Evolutionary conservation across 2,329 filamentous ascomycete species (phyloP).

Genomic region (Juglanconis sp.): DNA sequence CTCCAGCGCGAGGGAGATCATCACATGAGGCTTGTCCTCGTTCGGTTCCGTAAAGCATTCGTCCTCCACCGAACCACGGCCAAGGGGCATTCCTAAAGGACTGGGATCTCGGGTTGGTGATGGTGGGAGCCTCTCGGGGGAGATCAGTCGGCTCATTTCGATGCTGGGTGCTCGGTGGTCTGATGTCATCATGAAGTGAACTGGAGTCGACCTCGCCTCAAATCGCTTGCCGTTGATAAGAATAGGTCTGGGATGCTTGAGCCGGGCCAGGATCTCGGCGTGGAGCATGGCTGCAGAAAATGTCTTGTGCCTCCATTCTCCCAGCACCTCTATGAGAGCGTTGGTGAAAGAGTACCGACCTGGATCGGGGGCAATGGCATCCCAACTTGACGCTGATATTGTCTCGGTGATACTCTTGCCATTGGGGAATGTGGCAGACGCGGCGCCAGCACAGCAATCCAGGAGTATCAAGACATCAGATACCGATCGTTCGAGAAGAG

Average conservation of each 20-base stretch:
- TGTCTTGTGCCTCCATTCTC: conserved; percentile 52
- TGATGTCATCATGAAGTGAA: conserved; percentile 62
- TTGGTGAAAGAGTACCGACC: conserved; percentile 59
- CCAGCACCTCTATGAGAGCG: conserved; percentile 55
- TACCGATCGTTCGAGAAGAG: conserved; percentile 52
- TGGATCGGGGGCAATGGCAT: conserved; percentile 58
- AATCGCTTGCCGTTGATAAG: conserved; percentile 56
- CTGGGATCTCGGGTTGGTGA: conserved; percentile 32
- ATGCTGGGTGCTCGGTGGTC: conserved; percentile 59
- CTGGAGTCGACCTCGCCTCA: conserved; percentile 56
- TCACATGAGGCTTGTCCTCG: conserved; percentile 56
- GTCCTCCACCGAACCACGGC: conserved; percentile 19
- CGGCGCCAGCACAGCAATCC: conserved; percentile 59
- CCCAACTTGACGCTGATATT: conserved; percentile 61
- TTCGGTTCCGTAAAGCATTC: conserved; percentile 40
- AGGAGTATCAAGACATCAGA: conserved; percentile 57
- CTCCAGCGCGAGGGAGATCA: conserved; percentile 58
- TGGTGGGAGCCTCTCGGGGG: conserved; percentile 32
- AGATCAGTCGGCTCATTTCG: conserved; percentile 44
- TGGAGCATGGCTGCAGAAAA: conserved; percentile 62
- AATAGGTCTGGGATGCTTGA: conserved; percentile 58
- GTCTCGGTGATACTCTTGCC: conserved; percentile 59
- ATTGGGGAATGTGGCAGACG: conserved; percentile 56
- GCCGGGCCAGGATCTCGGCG: conserved; percentile 55
- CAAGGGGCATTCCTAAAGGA: conserved; percentile 1